Conservation (phyloP, 2,329 filamentous ascomycete species). For the Cladosporium colombiae region DNA sequence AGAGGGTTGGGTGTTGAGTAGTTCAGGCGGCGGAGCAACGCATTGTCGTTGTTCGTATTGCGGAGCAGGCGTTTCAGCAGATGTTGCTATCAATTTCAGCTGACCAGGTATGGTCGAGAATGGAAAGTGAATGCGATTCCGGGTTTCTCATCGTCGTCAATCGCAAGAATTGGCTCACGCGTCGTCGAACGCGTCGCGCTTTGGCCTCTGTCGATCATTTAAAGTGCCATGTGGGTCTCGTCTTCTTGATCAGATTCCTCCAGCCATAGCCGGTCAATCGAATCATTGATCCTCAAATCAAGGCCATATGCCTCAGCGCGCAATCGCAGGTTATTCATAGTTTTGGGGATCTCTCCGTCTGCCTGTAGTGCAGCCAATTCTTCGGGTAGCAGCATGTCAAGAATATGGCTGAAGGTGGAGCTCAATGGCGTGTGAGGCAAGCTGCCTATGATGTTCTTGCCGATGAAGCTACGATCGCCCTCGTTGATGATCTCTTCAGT, state of each 20-base stretch:
- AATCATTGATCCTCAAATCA: neutral
- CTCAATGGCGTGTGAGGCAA: neutral
- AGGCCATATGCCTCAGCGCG: neutral
- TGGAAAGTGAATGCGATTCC: neutral
- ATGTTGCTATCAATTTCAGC: neutral
- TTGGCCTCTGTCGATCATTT: neutral
- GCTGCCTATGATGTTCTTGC: neutral
- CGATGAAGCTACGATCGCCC: neutral
- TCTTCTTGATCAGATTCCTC: conserved; percentile 6
- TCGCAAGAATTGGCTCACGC: neutral
- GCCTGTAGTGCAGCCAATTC: conserved; percentile 4
- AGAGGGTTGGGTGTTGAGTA: too few relatives aligned
- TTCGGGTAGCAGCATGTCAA: neutral
- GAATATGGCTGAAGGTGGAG: neutral
- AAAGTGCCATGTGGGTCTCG: neutral
- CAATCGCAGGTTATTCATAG: neutral
- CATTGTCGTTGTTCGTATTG: too few relatives aligned
- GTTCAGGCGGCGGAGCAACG: too few relatives aligned
- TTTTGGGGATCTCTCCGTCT: neutral
- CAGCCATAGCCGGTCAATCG: neutral
- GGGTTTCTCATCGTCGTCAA: neutral
- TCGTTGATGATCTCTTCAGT: neutral
- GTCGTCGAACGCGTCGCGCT: neutral
- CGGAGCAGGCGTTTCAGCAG: neutral
- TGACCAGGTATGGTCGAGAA: neutral